A percentile compares a stretch with the other conserved stretches of the same genome.
These are phyloP conservation scores for Hymenoscyphus scutula DNA, from an alignment of 2,329 filamentous ascomycete genomes.

Conservation along the genomic window DNA sequence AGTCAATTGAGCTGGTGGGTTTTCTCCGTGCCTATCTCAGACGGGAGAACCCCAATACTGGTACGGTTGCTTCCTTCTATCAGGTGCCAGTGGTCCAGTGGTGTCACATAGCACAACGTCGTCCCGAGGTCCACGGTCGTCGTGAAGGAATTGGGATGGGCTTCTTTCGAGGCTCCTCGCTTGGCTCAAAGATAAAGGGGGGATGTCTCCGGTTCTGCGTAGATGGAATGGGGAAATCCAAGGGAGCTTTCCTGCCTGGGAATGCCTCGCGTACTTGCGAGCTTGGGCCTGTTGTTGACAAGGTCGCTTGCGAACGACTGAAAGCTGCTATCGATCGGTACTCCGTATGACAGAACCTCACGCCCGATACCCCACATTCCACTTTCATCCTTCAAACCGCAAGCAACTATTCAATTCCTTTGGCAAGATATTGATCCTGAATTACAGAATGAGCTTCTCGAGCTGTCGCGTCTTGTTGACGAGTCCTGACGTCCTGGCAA, in stretches of 20 bases:
- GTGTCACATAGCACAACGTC: not conserved
- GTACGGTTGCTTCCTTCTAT: not conserved
- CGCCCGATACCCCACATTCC: not conserved
- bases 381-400: not conserved
- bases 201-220: not conserved
- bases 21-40: not conserved
- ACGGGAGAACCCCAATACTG: not conserved
- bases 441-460: not conserved
- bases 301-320: not conserved
- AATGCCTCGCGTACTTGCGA: not conserved
- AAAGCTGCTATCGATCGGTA: not conserved
- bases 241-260: not conserved
- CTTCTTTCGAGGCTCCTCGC: not conserved
- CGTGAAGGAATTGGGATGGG: not conserved
- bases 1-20: not conserved
- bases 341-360: not conserved
- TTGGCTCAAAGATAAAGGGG: not conserved
- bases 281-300: not conserved
- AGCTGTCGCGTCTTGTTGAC: slow-evolving; percentile 10
- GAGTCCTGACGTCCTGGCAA: slow-evolving; percentile 9
- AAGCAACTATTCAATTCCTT: not conserved
- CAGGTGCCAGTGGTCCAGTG: not conserved
- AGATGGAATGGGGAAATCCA: not conserved
- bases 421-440: not conserved
- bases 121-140: not conserved